phyloP scores from a whole-genome alignment of 176 grass and related monocot species.

The Ensete ventricosum region DNA sequence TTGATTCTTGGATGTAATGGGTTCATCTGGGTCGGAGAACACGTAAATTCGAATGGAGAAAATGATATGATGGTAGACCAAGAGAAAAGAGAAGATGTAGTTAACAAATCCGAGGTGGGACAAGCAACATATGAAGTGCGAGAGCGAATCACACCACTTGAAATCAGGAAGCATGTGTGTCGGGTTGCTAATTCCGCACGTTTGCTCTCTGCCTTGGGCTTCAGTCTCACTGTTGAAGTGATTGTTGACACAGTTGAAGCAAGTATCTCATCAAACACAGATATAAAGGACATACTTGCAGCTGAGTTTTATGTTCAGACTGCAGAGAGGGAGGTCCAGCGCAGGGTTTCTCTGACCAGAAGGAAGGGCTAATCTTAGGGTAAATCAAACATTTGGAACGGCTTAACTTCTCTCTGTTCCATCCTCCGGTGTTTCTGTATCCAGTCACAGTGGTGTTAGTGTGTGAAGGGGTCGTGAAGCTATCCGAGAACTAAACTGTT shows the following conservation, averaged over 20 bases:
- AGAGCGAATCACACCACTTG: constrained; percentile 32
- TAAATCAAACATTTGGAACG: background rate
- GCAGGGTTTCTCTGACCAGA: constrained; percentile 34
- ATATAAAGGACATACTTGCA: constrained; percentile 69
- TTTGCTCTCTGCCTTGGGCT: constrained; percentile 60
- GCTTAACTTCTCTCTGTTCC: background rate
- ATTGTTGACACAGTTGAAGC: constrained; percentile 53
- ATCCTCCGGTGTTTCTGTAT: background rate
- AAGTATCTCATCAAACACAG: constrained; percentile 36
- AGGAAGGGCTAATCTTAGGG: constrained; percentile 28
- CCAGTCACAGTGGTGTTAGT: background rate
- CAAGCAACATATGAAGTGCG: constrained; percentile 1
- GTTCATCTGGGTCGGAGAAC: constrained; percentile 89
- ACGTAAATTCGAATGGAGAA: constrained; percentile 40
- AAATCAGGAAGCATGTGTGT: constrained; percentile 63
- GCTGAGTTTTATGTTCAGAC: constrained; percentile 77
- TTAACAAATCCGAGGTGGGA: background rate
- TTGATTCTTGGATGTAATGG: constrained; percentile 91
- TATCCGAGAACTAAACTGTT: too few relatives aligned
- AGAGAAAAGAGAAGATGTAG: background rate
- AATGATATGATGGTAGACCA: constrained; percentile 25
- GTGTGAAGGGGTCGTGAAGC: background rate
- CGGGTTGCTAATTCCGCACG: constrained; percentile 66
- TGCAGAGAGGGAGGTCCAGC: constrained; percentile 48
- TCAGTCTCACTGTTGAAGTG: constrained; percentile 60